Evolutionary conservation across 805 yeast genomes (phyloP), one percentile per base, ranked within the genome.

Genomic region (Yarrowia hollandica): DNA sequence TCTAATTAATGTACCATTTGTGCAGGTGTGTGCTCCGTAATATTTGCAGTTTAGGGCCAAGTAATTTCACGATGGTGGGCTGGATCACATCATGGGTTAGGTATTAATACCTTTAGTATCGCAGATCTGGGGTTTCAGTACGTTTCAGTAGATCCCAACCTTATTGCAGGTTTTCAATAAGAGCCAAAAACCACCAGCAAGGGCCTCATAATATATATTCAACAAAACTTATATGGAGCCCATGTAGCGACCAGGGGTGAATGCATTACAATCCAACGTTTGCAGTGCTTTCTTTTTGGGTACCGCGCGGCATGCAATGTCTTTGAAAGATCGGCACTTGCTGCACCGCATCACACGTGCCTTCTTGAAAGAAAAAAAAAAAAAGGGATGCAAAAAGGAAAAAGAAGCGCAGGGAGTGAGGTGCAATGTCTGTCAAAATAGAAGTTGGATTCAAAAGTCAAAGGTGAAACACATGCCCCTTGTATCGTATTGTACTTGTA

Each of bases 311-410:
- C 35, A 44, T 44, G 52, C 35, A 41, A 14, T 42, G 50, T 42
- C 50, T 42, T 44, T 44, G 35, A 44, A 28, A 19, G 52, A 44
- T 44, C 52, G 19, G 23, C 52, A 22, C 11, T 10, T 9, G 15
- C 48, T 44, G 52, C 52, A 44, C 35, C 18, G 35, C 25, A 18
- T n/a, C 16, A 44, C 52, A 44, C 52, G 52, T 44, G 52, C 26
- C 19, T 14, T 41, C 46, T 41, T 23, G 30, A 19, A 23, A 12
- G n/a, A 34, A 14, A 18, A 10, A 3, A 9, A 14, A n/a, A 3
- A 11, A 41, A 23, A 12, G 12, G 12, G 48, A 11, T 16, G 25
- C 15, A 16, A 4, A 28, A 44, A 19, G 19, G 23, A 4, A 28
- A 44, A 19, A 28, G 26, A 21, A 26, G 28, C 26, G 26, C 26